Evolutionary conservation across 495 filamentous ascomycete species (phyloP), one percentile per base, ranked within the genome.

Genomic region (Saxispiralis lemnorum): DNA sequence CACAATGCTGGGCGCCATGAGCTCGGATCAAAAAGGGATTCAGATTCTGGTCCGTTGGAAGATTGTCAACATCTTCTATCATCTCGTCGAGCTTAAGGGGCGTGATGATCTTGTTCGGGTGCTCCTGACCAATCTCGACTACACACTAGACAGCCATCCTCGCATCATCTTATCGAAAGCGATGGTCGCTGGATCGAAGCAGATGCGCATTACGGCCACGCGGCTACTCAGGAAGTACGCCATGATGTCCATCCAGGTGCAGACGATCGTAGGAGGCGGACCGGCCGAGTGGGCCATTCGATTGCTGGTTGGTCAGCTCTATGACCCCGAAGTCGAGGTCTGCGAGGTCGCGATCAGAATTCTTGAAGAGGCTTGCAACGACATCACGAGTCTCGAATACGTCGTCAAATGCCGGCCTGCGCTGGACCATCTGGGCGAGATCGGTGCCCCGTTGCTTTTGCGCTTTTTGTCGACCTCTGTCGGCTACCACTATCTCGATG

Each of bases 41-140:
- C 71, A 75, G 50, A 93, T 96, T 73, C 77, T 97, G 59, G 87
- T 93, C 55, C 69, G 84, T 49, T 96, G 88, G 86, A 83, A 83
- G 48, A 88, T 96, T 69, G 79, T 93, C 57, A 96, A 95, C 59
- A 96, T 96, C 83, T 87, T 94, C 66, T 97, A 97, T 57, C 88
- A 95, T 56, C 89, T 97, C 53, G 73, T 93, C 43, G 92, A 96
- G 53, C 69, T 94, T 15, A 78, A 78, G 51, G 78, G 83, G 56
- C 79, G 92, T 2, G 83, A 88, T 36, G 89, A 97, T 55, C 68
- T 97, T 35, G 81, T 94, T 47, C 79, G 85, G 50, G 68, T 83
- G 16, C 72, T 96, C 53, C 67, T 97, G 7, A 73, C 76, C 28
- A 87, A 86, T 56, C 85, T 97, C 66, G 86, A 96, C 58, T 97